Percentiles rank a stretch among this genome's conserved stretches.
Evolutionary conservation across 2,329 filamentous ascomycete genomes (phyloP).

Genomic region (Ophiocordyceps camponoti-rufipedis): DNA sequence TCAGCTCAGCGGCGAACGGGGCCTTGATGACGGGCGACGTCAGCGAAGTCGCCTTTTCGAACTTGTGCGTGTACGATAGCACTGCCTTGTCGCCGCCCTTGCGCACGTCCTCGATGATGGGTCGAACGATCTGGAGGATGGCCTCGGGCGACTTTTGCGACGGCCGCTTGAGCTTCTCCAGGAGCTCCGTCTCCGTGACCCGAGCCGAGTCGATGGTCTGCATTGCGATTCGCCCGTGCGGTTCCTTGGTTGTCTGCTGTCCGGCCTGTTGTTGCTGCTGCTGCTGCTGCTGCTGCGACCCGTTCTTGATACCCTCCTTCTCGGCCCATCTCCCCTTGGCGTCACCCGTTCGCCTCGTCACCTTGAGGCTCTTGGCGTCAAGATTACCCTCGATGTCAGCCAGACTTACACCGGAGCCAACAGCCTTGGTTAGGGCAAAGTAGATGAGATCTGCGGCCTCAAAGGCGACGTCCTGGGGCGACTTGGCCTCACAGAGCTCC

Average conservation of each 20-base stretch:
- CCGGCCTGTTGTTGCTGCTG: slow-evolving; percentile 13
- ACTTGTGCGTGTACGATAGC: slow-evolving; percentile 90
- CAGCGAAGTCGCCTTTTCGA: slow-evolving; percentile 85
- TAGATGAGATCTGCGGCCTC: slow-evolving; percentile 93
- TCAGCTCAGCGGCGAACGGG: slow-evolving; percentile 69
- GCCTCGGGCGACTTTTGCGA: slow-evolving; percentile 90
- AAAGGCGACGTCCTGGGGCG: slow-evolving; percentile 71
- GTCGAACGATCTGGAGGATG: slow-evolving; percentile 77
- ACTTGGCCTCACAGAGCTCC: slow-evolving; percentile 76
- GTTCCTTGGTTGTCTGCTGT: slow-evolving; percentile 12
- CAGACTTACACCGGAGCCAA: slow-evolving; percentile 66
- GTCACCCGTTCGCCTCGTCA: slow-evolving; percentile 82
- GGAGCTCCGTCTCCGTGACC: slow-evolving; percentile 45
- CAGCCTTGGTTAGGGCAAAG: slow-evolving; percentile 82
- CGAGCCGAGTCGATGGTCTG: slow-evolving; percentile 53
- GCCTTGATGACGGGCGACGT: slow-evolving; percentile 78
- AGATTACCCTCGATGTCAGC: slow-evolving; percentile 84
- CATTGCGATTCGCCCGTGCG: slow-evolving; percentile 55
- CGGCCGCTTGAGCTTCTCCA: slow-evolving; percentile 64
- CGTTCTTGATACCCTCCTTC: slow-evolving; percentile 50
- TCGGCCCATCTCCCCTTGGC: slow-evolving; percentile 87
- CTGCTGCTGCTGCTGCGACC: slow-evolving; percentile 16
- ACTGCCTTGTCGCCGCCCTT: slow-evolving; percentile 73
- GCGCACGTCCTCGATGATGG: slow-evolving; percentile 80
- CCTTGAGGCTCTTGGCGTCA: slow-evolving; percentile 87